A percentile compares a stretch with the other conserved stretches of the same genome.
Conservation (phyloP, 768 basidiomycete genomes). For the Lactarius akahatsu region DNA sequence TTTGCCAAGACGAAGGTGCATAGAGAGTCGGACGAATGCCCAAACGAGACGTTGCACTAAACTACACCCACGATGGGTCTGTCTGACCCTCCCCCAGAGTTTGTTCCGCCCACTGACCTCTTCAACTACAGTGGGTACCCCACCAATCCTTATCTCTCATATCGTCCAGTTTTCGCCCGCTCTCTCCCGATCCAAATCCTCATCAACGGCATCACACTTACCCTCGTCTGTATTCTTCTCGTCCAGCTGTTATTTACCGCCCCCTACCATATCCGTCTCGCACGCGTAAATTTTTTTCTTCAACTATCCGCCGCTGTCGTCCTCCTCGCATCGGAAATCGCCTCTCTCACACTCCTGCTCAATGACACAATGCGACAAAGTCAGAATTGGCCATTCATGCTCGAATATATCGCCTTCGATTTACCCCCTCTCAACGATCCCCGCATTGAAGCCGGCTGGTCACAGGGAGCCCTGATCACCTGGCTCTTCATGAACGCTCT, state of each 20-base stretch:
- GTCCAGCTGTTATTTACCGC: conserved; percentile 93
- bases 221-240: conserved; percentile 80
- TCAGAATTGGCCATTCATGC: conserved; percentile 90
- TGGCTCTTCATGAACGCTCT: conserved; percentile 91
- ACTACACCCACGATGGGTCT: conserved; percentile 11
- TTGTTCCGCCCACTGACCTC: background rate
- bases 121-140: conserved; percentile 30
- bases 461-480: conserved; percentile 56
- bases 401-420: conserved; percentile 83
- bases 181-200: conserved; percentile 92
- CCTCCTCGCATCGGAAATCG: conserved; percentile 73
- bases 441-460: conserved; percentile 51
- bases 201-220: conserved; percentile 78
- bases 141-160: conserved; percentile 73
- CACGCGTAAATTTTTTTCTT: conserved; percentile 86
- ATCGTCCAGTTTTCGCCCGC: conserved; percentile 76
- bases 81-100: background rate
- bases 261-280: conserved; percentile 94
- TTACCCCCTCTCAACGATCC: conserved; percentile 56
- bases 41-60: background rate
- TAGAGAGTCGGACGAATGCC: background rate
- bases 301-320: conserved; percentile 83
- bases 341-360: conserved; percentile 76
- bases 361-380: conserved; percentile 58
- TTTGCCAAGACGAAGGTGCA: conserved; percentile 4